Conservation (phyloP, 2,329 filamentous ascomycete genomes). For the Cryoendolithus antarcticus region DNA sequence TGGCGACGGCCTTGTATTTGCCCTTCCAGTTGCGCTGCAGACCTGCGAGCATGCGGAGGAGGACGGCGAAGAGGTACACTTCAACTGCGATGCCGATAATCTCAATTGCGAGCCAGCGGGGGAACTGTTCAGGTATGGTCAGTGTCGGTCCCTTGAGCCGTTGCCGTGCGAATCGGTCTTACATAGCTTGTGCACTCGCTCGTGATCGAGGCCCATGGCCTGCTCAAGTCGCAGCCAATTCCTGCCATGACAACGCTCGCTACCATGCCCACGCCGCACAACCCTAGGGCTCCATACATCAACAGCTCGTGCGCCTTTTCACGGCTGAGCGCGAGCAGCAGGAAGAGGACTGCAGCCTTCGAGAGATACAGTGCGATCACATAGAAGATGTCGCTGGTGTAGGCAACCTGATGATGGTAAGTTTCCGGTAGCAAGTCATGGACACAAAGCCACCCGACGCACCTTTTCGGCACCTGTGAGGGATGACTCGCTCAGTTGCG, state of each 20-base stretch:
- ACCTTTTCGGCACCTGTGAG: no score
- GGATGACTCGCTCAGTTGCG: no score
- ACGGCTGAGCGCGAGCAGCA: constrained; percentile 1
- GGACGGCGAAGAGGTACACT: background rate
- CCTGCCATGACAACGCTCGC: constrained; percentile 1
- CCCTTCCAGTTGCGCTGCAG: constrained; percentile 1
- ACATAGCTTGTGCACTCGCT: background rate
- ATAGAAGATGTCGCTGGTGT: constrained; percentile 4
- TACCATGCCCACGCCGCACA: background rate
- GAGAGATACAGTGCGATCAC: background rate
- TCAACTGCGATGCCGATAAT: constrained; percentile 1
- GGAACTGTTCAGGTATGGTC: background rate
- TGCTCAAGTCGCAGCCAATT: background rate
- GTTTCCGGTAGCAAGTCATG: no score
- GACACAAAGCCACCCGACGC: no score
- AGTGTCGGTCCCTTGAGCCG: background rate
- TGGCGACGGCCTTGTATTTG: constrained; percentile 1
- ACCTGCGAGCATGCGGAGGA: background rate
- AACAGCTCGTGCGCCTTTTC: constrained; percentile 1
- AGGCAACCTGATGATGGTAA: background rate
- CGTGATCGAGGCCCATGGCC: constrained; percentile 1
- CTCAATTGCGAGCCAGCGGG: background rate
- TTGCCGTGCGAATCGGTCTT: background rate
- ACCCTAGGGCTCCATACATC: background rate
- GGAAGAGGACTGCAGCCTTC: background rate